Conservation (phyloP, 2,329 filamentous ascomycete genomes). For the Colletotrichum sp. region DNA sequence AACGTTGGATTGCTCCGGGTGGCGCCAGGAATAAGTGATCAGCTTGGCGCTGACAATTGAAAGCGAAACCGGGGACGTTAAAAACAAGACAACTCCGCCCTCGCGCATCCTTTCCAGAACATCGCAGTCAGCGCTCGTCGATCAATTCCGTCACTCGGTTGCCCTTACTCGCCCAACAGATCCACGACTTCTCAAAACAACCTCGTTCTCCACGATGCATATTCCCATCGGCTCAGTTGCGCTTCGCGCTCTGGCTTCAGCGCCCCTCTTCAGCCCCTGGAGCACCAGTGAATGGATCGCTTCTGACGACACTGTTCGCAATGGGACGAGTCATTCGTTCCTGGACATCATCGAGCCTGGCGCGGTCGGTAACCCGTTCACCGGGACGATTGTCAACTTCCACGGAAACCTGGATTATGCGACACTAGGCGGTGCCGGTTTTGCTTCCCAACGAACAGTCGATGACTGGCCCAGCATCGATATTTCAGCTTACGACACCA, state of each 20-base stretch:
- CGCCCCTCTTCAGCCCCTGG: slow-evolving; percentile 57
- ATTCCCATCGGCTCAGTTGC: not conserved
- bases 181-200: not conserved
- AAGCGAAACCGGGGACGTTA: not conserved
- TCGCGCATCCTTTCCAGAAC: not conserved
- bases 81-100: not conserved
- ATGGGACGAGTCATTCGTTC: slow-evolving; percentile 67
- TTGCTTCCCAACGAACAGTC: slow-evolving; percentile 77
- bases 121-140: not conserved
- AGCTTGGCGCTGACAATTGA: not conserved
- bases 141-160: not conserved
- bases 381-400: slow-evolving; percentile 57
- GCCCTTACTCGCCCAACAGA: not conserved
- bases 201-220: not conserved
- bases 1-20: not conserved
- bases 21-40: not conserved
- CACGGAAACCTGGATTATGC: slow-evolving; percentile 74
- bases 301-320: slow-evolving; percentile 78
- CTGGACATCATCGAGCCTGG: slow-evolving; percentile 38
- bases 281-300: slow-evolving; percentile 65
- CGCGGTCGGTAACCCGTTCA: slow-evolving; percentile 20
- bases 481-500: slow-evolving; percentile 65
- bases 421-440: slow-evolving; percentile 80
- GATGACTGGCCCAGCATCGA: slow-evolving; percentile 65
- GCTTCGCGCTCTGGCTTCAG: not conserved